Conservation (phyloP, 768 basidiomycete genomes). For the Melanogaster broomeanus region DNA sequence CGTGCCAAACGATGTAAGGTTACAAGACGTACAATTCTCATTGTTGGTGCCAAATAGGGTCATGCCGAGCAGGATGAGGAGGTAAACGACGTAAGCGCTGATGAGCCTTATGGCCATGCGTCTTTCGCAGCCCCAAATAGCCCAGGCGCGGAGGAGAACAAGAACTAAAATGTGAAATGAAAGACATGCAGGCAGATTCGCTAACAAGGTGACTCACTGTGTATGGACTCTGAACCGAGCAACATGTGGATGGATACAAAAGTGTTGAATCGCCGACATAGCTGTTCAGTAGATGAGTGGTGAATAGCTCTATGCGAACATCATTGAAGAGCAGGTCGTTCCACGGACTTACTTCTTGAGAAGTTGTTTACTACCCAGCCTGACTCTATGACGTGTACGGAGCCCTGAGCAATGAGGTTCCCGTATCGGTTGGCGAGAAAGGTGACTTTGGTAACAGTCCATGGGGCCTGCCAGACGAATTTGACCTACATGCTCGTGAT, state of each 20-base stretch:
- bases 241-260: constrained; percentile 1
- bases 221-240: constrained; percentile 21
- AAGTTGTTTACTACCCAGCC: constrained; percentile 18
- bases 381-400: constrained; percentile 21
- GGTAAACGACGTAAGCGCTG: constrained; percentile 12
- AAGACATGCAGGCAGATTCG: background rate
- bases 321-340: background rate
- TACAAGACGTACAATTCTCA: no score
- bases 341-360: constrained; percentile 9
- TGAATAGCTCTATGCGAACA: background rate
- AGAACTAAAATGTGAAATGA: constrained; percentile 13
- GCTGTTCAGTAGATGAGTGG: constrained; percentile 10
- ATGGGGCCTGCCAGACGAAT: constrained; percentile 17
- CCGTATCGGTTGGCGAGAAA: constrained; percentile 22
- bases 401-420: constrained; percentile 17
- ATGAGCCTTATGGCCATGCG: background rate
- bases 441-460: constrained; percentile 9
- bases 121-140: constrained; percentile 17
- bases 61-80: background rate
- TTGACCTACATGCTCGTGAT: constrained; percentile 6
- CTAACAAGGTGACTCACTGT: constrained; percentile 13
- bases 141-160: constrained; percentile 25
- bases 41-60: background rate
- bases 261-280: constrained; percentile 10
- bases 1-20: no score